These are phyloP conservation scores for Saccharomyces jurei DNA, from an alignment of 805 yeast genomes.

Conservation along the genomic window DNA sequence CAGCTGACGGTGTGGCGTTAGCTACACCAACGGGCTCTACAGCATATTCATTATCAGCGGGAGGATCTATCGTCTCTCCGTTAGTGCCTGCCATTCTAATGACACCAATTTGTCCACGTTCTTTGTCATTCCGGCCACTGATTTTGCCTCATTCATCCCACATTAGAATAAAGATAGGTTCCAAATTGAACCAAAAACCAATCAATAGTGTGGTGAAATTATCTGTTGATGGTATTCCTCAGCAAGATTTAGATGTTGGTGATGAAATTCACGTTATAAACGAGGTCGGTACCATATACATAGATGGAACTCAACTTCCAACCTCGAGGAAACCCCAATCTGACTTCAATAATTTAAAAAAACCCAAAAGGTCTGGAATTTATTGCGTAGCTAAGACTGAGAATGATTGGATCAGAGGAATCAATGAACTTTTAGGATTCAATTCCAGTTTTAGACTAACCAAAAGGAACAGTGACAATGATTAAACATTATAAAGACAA, in stretches of 20 bases:
- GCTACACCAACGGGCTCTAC: slow-evolving; percentile 95
- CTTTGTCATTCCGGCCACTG: slow-evolving; percentile 83
- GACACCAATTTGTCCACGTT: slow-evolving; percentile 89
- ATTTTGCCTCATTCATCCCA: slow-evolving; percentile 73
- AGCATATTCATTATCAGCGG: slow-evolving; percentile 81
- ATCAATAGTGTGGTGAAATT: slow-evolving; percentile 44
- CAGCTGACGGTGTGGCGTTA: slow-evolving; percentile 82
- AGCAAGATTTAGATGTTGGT: slow-evolving; percentile 57
- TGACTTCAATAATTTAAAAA: slow-evolving; percentile 14
- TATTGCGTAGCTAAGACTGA: slow-evolving; percentile 82
- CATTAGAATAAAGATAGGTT: slow-evolving; percentile 52
- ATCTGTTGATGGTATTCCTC: slow-evolving; percentile 79
- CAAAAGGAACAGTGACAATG: slow-evolving; percentile 11
- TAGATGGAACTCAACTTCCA: slow-evolving; percentile 45
- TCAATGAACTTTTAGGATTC: slow-evolving; percentile 82
- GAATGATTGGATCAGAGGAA: slow-evolving; percentile 87
- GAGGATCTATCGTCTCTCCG: slow-evolving; percentile 91
- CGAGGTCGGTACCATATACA: slow-evolving; percentile 54
- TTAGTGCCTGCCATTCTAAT: slow-evolving; percentile 71
- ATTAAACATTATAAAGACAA: background rate
- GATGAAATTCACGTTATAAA: slow-evolving; percentile 71
- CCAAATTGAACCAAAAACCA: slow-evolving; percentile 35
- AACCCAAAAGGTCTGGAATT: slow-evolving; percentile 45
- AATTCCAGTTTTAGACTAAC: slow-evolving; percentile 67
- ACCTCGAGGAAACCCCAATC: slow-evolving; percentile 16